phyloP scores from a whole-genome alignment of 352 stramenopile species.

The Saprolegnia diclina region DNA sequence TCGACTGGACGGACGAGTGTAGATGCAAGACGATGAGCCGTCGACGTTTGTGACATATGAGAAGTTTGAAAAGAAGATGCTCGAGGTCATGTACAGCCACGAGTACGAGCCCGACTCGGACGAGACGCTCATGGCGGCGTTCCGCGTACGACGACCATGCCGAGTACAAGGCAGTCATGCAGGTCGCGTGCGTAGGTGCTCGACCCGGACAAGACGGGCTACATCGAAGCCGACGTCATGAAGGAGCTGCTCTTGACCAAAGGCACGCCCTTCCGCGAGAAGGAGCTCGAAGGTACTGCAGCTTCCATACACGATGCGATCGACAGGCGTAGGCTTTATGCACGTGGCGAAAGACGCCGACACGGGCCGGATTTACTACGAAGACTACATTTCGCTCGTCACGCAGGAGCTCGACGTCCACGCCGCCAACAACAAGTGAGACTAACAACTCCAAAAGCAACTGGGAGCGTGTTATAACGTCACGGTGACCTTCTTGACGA shows the following conservation, averaged over 20 bases:
- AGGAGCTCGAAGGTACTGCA: conserved; percentile 80
- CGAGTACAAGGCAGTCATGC: neutral
- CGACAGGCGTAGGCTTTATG: conserved; percentile 53
- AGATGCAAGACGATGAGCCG: conserved; percentile 88
- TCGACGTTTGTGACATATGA: conserved; percentile 86
- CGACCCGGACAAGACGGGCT: conserved; percentile 76
- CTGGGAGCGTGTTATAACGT: conserved; percentile 31
- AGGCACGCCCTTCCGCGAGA: conserved; percentile 85
- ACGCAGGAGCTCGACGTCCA: conserved; percentile 41
- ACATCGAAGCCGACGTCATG: conserved; percentile 87
- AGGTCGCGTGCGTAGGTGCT: conserved; percentile 36
- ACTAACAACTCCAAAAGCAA: neutral
- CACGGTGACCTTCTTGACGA: conserved; percentile 38
- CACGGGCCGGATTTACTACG: conserved; percentile 88
- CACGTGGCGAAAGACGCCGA: conserved; percentile 71
- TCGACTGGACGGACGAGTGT: conserved; percentile 5
- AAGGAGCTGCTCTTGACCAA: conserved; percentile 84
- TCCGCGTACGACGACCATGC: conserved; percentile 33
- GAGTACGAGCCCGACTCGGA: conserved; percentile 85
- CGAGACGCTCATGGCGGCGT: conserved; percentile 81
- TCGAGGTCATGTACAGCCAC: conserved; percentile 85
- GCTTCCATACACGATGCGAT: neutral
- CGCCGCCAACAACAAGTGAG: conserved; percentile 33
- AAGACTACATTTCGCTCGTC: conserved; percentile 86
- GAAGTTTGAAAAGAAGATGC: conserved; percentile 91